phyloP scores from a whole-genome alignment of 257 asterid genomes.

The Nicotiana knightiana region DNA sequence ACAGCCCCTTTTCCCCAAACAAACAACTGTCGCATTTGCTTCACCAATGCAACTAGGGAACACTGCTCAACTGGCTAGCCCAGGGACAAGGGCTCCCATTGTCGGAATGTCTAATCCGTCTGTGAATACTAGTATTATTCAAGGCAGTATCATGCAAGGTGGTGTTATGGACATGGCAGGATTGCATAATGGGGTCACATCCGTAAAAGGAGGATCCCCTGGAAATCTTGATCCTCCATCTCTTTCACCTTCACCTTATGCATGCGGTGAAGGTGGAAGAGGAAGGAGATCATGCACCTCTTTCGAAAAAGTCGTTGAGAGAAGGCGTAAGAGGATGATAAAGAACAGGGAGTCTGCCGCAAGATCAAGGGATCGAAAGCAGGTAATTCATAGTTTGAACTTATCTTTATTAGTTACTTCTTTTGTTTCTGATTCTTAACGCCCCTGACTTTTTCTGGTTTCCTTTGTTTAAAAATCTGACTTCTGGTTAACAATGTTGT shows the following conservation, averaged over 20 bases:
- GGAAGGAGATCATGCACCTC: slow-evolving; percentile 36
- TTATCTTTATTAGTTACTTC: not conserved
- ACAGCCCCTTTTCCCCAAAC: slow-evolving; percentile 12
- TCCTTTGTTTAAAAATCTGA: not conserved
- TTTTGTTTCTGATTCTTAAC: slow-evolving; percentile 8
- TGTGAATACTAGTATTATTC: slow-evolving; percentile 20
- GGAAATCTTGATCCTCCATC: slow-evolving; percentile 55
- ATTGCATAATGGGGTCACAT: slow-evolving; percentile 35
- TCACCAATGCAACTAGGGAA: slow-evolving; percentile 12
- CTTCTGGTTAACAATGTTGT: not conserved
- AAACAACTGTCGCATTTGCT: slow-evolving; percentile 12
- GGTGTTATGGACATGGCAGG: slow-evolving; percentile 44
- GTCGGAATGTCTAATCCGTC: slow-evolving; percentile 33
- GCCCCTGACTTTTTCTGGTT: not conserved
- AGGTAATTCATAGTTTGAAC: slow-evolving; percentile 40
- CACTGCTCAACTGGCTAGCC: slow-evolving; percentile 6
- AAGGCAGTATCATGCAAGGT: slow-evolving; percentile 20
- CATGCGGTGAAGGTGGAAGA: slow-evolving; percentile 44
- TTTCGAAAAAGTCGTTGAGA: slow-evolving; percentile 45
- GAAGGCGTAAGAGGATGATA: slow-evolving; percentile 50
- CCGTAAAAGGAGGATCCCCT: slow-evolving; percentile 34
- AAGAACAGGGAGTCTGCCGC: slow-evolving; percentile 53
- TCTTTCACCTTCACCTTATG: slow-evolving; percentile 59
- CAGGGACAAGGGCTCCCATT: slow-evolving; percentile 4
- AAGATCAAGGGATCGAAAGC: slow-evolving; percentile 58